These are phyloP conservation scores for Zizania palustris DNA, from an alignment of 202 grass and related monocot genomes.

Conservation along the genomic window DNA sequence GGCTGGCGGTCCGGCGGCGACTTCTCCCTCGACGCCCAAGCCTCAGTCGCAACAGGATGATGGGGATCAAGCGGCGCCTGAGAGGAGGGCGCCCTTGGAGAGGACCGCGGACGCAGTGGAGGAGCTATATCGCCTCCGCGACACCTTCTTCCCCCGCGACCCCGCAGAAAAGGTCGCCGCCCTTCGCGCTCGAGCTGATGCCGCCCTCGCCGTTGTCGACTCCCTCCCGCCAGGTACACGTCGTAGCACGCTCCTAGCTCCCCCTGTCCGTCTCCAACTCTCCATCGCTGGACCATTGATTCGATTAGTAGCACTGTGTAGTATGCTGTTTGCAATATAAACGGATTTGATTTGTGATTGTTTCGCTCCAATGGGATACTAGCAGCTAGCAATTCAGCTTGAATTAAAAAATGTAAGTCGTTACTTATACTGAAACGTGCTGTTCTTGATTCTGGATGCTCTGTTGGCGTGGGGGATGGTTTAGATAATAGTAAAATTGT, in stretches of 20 bases:
- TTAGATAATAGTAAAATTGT: background rate
- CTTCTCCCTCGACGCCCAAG: background rate
- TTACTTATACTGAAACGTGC: background rate
- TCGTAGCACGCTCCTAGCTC: background rate
- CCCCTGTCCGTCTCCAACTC: background rate
- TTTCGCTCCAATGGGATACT: background rate
- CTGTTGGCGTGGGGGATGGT: background rate
- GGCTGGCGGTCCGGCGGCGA: background rate
- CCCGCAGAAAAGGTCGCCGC: slow-evolving; percentile 66
- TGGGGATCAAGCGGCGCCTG: background rate
- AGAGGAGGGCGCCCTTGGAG: slow-evolving; percentile 35
- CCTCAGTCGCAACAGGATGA: slow-evolving; percentile 4
- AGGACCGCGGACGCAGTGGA: slow-evolving; percentile 48
- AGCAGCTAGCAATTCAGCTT: background rate
- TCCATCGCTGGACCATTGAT: slow-evolving; percentile 3
- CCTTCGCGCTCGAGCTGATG: slow-evolving; percentile 58
- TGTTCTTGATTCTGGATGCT: background rate
- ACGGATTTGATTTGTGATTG: background rate
- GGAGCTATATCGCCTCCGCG: slow-evolving; percentile 77
- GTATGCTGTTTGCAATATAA: background rate
- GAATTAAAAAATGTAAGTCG: background rate
- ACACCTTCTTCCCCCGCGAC: slow-evolving; percentile 77
- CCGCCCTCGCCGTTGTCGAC: slow-evolving; percentile 60
- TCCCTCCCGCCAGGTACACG: slow-evolving; percentile 55
- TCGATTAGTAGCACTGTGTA: slow-evolving; percentile 1